A percentile compares a stretch with the other conserved stretches of the same genome.
Conservation (phyloP, 306 rosid species). For the Prunus fruticosa region DNA sequence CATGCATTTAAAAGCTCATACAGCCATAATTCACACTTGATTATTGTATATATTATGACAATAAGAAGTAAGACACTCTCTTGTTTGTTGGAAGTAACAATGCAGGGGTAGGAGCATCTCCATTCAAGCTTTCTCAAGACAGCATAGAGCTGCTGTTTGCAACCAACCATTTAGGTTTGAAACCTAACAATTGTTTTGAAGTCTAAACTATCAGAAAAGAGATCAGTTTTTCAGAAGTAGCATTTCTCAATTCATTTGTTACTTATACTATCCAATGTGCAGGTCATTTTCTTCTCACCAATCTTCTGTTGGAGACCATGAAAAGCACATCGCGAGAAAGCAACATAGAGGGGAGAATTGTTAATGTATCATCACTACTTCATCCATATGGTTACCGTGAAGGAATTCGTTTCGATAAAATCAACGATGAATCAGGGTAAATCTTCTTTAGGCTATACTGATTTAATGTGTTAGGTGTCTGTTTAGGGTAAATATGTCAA, state of each 20-base stretch:
- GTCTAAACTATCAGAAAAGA: neutral
- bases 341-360: constrained; percentile 63
- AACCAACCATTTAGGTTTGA: constrained; percentile 68
- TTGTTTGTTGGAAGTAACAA: constrained; percentile 51
- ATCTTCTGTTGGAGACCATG: constrained; percentile 74
- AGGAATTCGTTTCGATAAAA: constrained; percentile 62
- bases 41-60: neutral
- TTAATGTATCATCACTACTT: constrained; percentile 59
- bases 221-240: neutral
- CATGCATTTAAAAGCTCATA: neutral
- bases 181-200: neutral
- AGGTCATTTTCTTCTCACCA: constrained; percentile 87
- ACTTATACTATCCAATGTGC: constrained; percentile 6
- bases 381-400: constrained; percentile 53
- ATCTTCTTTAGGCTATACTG: constrained; percentile 9
- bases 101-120: constrained; percentile 67
- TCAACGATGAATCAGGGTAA: constrained; percentile 61
- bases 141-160: constrained; percentile 79
- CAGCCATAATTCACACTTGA: neutral
- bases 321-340: constrained; percentile 57
- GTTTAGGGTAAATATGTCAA: too few relatives aligned
- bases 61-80: too few relatives aligned
- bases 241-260: neutral
- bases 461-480: neutral
- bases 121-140: constrained; percentile 63